These are phyloP conservation scores for Arthroderma sp. DNA, from an alignment of 2,329 filamentous ascomycete species.

Conservation along the genomic window DNA sequence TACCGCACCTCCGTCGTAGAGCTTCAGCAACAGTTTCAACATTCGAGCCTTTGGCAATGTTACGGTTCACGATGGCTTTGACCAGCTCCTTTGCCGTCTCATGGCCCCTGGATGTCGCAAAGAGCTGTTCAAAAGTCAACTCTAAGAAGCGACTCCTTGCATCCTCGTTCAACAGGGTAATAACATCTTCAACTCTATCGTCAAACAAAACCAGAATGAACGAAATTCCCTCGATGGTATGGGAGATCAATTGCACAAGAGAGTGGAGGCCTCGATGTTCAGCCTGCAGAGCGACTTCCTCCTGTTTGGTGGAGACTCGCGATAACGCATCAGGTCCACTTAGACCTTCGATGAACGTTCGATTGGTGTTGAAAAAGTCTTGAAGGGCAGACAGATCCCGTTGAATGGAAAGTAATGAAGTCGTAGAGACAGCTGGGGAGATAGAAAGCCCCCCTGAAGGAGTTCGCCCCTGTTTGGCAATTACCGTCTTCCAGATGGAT, in stretches of 20 bases:
- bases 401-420: slow-evolving; percentile 66
- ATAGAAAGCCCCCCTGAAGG: slow-evolving; percentile 53
- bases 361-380: slow-evolving; percentile 77
- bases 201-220: slow-evolving; percentile 93
- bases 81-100: slow-evolving; percentile 89
- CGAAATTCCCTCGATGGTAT: slow-evolving; percentile 90
- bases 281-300: slow-evolving; percentile 82
- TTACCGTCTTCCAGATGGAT: slow-evolving; percentile 71
- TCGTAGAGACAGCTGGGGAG: slow-evolving; percentile 51
- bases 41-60: slow-evolving; percentile 92
- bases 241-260: slow-evolving; percentile 70
- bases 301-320: slow-evolving; percentile 66
- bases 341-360: slow-evolving; percentile 80
- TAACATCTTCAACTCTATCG: slow-evolving; percentile 81
- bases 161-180: slow-evolving; percentile 58
- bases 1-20: slow-evolving; percentile 81
- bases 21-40: slow-evolving; percentile 95
- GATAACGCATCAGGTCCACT: slow-evolving; percentile 82
- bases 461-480: slow-evolving; percentile 47
- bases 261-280: slow-evolving; percentile 89
- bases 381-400: slow-evolving; percentile 66
- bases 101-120: slow-evolving; percentile 65
- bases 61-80: slow-evolving; percentile 95
- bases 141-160: slow-evolving; percentile 58
- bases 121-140: slow-evolving; percentile 79